Base-by-base conservation (phyloP, 805 yeast genomes). In the Metschnikowia orientalis region DNA sequence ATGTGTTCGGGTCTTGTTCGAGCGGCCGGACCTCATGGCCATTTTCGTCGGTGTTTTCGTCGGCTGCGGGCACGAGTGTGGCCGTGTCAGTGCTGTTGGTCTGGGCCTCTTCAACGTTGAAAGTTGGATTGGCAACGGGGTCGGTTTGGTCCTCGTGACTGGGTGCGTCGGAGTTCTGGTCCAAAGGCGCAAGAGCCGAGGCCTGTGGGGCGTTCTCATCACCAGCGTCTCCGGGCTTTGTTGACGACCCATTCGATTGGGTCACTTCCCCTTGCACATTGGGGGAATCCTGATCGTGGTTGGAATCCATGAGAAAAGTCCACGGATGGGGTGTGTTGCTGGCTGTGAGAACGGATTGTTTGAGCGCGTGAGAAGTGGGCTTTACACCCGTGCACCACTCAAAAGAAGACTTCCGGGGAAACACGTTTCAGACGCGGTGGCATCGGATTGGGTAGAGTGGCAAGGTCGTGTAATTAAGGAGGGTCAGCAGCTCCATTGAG, bases 1-100 rank as follows among this genome's bases (percentile, higher is more conserved):
- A 37, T n/a, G 40, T 33, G 23, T 42, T 42, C 8, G 47, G 44
- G 22, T 42, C 46, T n/a, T 18, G 21, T 9, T 37, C 33, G n/a
- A 18, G 28, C 23, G 14, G 23, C 13, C 18, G 21, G 20, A 11
- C 10, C 4, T 27, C 26, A 9, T 32, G 36, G 10, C 35, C 35
- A 6, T 8, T 29, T 9, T 40, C 37, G 8, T 32, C 41, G 5
- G 13, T 30, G 12, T 15, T 28, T 11, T 20, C 19, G 8, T 26
- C 22, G n/a, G n/a, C n/a, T n/a, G n/a, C n/a, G n/a, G n/a, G n/a
- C n/a, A n/a, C n/a, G n/a, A n/a, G n/a, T n/a, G n/a, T n/a, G n/a
- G n/a, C n/a, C n/a, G n/a, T n/a, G n/a, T n/a, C n/a, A n/a, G n/a
- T n/a, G n/a, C n/a, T n/a, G n/a, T n/a, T n/a, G n/a, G n/a, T n/a